Evolutionary conservation across 106 monocot genomes (phyloP).

Genomic region (Triglochin maritima): DNA sequence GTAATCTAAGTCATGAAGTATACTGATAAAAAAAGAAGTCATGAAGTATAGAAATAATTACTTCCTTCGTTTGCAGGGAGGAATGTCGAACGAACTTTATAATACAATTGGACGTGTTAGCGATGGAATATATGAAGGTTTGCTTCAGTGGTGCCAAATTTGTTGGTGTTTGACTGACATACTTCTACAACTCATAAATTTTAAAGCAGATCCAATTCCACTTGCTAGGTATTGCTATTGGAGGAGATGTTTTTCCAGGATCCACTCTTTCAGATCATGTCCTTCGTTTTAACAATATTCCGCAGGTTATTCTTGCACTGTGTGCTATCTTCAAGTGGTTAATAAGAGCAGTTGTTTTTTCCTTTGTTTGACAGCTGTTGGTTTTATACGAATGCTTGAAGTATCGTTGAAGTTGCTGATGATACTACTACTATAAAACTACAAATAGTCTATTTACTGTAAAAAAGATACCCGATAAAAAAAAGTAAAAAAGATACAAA

Average conservation of each 20-base stretch:
- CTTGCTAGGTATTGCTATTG: conserved; percentile 87
- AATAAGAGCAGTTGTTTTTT: too few relatives aligned
- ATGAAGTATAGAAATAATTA: not conserved
- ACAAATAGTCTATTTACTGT: too few relatives aligned
- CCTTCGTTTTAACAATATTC: conserved; percentile 88
- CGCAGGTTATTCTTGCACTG: conserved; percentile 51
- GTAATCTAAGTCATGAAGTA: too few relatives aligned
- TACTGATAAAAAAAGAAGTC: not conserved
- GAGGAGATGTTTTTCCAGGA: conserved; percentile 98
- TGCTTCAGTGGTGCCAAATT: too few relatives aligned
- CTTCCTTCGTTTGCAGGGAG: conserved; percentile 42
- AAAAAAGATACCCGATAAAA: too few relatives aligned
- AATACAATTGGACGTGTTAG: conserved; percentile 96
- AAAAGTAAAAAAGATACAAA: too few relatives aligned
- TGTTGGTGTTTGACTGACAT: not conserved
- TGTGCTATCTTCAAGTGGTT: too few relatives aligned
- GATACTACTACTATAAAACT: too few relatives aligned
- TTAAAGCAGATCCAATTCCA: not conserved
- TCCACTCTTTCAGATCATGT: conserved; percentile 98
- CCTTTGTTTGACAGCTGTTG: too few relatives aligned
- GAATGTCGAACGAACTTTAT: conserved; percentile 97
- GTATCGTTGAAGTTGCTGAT: too few relatives aligned
- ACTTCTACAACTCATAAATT: too few relatives aligned
- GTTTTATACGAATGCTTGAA: too few relatives aligned
- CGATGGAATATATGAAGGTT: conserved; percentile 99